Conservation (phyloP, 108 stramenopile species). For the Fragilaria radians region DNA sequence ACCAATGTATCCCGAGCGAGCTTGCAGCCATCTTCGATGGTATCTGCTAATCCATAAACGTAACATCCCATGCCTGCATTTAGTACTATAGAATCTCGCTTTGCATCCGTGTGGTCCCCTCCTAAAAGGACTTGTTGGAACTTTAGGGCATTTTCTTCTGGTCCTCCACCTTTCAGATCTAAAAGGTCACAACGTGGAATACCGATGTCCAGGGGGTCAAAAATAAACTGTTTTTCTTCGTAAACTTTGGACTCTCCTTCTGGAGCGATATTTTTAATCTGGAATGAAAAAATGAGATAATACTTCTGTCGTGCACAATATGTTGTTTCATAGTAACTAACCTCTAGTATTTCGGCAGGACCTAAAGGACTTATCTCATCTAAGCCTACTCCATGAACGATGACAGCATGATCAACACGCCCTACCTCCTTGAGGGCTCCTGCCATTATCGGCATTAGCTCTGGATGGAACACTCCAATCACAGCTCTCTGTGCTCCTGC, state of each 20-base stretch:
- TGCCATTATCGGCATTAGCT: constrained; percentile 83
- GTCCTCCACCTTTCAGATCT: constrained; percentile 94
- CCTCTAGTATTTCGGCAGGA: constrained; percentile 86
- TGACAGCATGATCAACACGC: constrained; percentile 93
- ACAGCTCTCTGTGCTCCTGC: constrained; percentile 93
- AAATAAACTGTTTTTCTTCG: constrained; percentile 57
- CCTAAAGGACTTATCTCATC: constrained; percentile 98
- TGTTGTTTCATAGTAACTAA: constrained; percentile 18
- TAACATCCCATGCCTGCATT: constrained; percentile 97
- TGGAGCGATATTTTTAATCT: constrained; percentile 74
- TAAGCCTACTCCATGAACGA: constrained; percentile 95
- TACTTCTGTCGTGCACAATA: background rate
- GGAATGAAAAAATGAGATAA: background rate
- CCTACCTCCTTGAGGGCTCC: constrained; percentile 87
- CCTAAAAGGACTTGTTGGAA: constrained; percentile 85
- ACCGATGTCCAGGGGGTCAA: constrained; percentile 86
- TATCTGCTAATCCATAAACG: constrained; percentile 83
- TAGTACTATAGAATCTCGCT: constrained; percentile 92
- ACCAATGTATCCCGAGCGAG: constrained; percentile 69
- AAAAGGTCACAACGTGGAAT: constrained; percentile 82
- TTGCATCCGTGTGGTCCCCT: constrained; percentile 83
- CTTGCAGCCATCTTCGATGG: constrained; percentile 89
- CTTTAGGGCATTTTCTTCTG: constrained; percentile 86
- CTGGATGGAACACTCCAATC: constrained; percentile 95
- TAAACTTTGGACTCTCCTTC: constrained; percentile 66